Evolutionary conservation across 164 flowering plant genomes (phyloP).

Genomic region (Sedum album): DNA sequence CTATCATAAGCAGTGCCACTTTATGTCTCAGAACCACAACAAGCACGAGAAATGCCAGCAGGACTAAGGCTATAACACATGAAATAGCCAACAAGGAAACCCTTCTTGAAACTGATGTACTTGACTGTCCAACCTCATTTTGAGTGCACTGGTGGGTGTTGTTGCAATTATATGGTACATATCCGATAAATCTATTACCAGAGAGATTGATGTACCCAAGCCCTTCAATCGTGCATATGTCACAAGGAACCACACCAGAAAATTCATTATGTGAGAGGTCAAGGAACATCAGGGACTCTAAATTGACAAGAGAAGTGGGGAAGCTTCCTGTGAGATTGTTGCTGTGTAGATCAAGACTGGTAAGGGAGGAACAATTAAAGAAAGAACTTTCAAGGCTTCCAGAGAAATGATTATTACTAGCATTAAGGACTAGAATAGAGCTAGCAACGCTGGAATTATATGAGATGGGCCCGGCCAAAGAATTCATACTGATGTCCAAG

Average conservation of each 20-base stretch:
- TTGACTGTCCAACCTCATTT: not conserved
- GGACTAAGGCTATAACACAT: constrained; percentile 21
- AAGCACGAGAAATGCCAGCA: constrained; percentile 21
- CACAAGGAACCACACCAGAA: constrained; percentile 30
- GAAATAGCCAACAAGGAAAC: constrained; percentile 29
- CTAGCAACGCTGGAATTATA: constrained; percentile 15
- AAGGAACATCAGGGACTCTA: constrained; percentile 36
- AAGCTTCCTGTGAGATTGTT: constrained; percentile 39
- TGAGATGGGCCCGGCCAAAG: constrained; percentile 33
- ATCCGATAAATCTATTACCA: constrained; percentile 33
- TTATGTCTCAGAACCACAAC: constrained; percentile 21
- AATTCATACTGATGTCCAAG: constrained; percentile 44
- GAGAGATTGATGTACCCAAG: constrained; percentile 34
- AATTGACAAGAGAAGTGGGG: constrained; percentile 30
- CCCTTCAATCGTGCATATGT: constrained; percentile 37
- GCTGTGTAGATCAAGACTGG: constrained; percentile 52
- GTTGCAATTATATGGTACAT: constrained; percentile 32
- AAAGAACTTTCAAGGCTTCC: constrained; percentile 31
- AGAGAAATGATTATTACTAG: constrained; percentile 33
- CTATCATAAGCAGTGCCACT: not conserved
- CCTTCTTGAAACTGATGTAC: constrained; percentile 16
- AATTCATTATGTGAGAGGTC: too few relatives aligned
- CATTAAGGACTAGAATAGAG: constrained; percentile 37
- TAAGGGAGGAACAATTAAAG: constrained; percentile 34
- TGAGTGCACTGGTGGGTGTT: constrained; percentile 18